Conservation (phyloP, 768 basidiomycete genomes). For the Fomitopsis serialis region DNA sequence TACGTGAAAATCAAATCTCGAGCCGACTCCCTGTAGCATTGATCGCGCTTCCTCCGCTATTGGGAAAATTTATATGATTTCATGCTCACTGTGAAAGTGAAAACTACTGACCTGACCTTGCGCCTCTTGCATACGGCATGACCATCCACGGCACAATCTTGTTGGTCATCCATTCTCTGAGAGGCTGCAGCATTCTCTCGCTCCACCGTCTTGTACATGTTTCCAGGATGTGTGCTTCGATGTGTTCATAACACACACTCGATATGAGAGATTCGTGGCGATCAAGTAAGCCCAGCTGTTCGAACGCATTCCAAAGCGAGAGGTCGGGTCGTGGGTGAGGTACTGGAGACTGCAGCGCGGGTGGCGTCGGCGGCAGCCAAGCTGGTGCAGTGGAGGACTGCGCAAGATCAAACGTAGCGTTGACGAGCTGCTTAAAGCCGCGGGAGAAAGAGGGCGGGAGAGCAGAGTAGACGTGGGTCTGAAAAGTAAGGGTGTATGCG, state of each 20-base stretch:
- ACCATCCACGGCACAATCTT: constrained; percentile 85
- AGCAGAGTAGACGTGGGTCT: constrained; percentile 67
- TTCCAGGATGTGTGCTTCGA: constrained; percentile 66
- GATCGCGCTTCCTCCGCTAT: constrained; percentile 67
- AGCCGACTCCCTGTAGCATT: constrained; percentile 72
- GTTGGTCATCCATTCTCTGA: constrained; percentile 74
- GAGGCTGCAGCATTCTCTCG: constrained; percentile 49
- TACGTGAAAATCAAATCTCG: constrained; percentile 88
- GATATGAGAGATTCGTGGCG: constrained; percentile 82
- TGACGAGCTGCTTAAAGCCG: constrained; percentile 65
- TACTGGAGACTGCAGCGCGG: constrained; percentile 5
- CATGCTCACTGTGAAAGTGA: not conserved
- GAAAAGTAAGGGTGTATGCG: constrained; percentile 64
- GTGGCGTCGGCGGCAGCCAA: constrained; percentile 9
- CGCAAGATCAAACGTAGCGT: constrained; percentile 39
- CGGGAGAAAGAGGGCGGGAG: constrained; percentile 63
- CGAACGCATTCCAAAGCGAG: constrained; percentile 55
- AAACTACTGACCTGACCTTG: constrained; percentile 42
- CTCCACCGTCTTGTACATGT: constrained; percentile 70
- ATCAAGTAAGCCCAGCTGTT: constrained; percentile 69
- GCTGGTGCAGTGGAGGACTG: constrained; percentile 16
- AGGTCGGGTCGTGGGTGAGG: constrained; percentile 26
- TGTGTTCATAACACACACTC: constrained; percentile 80
- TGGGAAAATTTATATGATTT: not conserved
- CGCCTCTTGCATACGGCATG: constrained; percentile 68